phyloP scores from a whole-genome alignment of 441 rosid genomes.

The Erodium chrysanthum region DNA sequence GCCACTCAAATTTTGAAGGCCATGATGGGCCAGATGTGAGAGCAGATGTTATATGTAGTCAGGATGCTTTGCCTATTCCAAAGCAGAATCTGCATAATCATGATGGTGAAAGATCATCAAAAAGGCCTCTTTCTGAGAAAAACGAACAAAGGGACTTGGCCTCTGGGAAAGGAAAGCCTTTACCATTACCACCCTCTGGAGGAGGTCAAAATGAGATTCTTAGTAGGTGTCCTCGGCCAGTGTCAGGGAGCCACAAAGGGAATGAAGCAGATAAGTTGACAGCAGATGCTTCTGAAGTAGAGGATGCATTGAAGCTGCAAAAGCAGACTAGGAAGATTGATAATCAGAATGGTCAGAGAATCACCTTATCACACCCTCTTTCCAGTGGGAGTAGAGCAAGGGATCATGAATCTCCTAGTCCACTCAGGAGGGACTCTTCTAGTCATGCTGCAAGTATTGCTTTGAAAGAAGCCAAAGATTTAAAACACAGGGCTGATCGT shows the following conservation, averaged over 20 bases:
- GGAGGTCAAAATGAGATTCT: slow-evolving; percentile 37
- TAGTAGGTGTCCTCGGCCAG: slow-evolving; percentile 20
- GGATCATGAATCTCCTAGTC: slow-evolving; percentile 51
- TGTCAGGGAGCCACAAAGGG: slow-evolving; percentile 29
- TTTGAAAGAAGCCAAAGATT: slow-evolving; percentile 82
- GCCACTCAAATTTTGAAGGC: slow-evolving; percentile 26
- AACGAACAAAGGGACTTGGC: slow-evolving; percentile 30
- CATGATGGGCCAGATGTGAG: slow-evolving; percentile 36
- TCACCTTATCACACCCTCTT: slow-evolving; percentile 34
- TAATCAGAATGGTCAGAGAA: slow-evolving; percentile 38
- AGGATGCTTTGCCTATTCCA: slow-evolving; percentile 26
- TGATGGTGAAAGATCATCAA: slow-evolving; percentile 26
- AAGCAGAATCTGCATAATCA: slow-evolving; percentile 37
- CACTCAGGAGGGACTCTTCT: slow-evolving; percentile 61
- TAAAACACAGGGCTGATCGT: slow-evolving; percentile 94
- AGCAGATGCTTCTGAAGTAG: slow-evolving; percentile 26
- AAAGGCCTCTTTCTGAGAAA: slow-evolving; percentile 25
- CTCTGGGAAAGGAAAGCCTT: slow-evolving; percentile 34
- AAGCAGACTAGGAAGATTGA: slow-evolving; percentile 39
- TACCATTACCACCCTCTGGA: slow-evolving; percentile 36
- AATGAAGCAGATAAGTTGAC: slow-evolving; percentile 24
- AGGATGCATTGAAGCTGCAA: slow-evolving; percentile 30
- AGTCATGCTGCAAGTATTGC: slow-evolving; percentile 64
- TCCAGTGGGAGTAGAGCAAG: slow-evolving; percentile 44
- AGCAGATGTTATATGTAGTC: slow-evolving; percentile 29